A percentile compares a stretch with the other conserved stretches of the same genome.
Evolutionary conservation across 331 rosid genomes (phyloP).

Genomic region (Saraca asoca): DNA sequence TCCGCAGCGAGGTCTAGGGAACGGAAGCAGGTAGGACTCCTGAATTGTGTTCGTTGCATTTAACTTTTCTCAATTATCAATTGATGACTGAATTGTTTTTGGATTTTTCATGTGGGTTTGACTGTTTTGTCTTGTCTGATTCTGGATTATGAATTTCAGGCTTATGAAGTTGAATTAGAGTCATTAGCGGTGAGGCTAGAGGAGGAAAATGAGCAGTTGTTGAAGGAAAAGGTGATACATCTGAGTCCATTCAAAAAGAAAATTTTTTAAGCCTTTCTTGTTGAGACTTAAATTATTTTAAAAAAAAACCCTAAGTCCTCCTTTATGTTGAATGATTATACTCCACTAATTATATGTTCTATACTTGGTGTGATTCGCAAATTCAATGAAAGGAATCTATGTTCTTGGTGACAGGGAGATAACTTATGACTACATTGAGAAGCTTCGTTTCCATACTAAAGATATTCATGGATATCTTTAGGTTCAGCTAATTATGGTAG

Average conservation of each 20-base stretch:
- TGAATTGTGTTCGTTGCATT: background rate
- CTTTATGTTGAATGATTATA: background rate
- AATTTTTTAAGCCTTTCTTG: background rate
- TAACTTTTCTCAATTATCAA: background rate
- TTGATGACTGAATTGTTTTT: background rate
- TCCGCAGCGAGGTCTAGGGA: constrained; percentile 97
- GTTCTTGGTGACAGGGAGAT: background rate
- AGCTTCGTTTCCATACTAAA: no score
- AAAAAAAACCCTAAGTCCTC: background rate
- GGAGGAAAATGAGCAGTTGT: constrained; percentile 74
- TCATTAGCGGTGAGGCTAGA: constrained; percentile 68
- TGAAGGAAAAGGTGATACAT: constrained; percentile 74
- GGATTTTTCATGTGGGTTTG: constrained; percentile 15
- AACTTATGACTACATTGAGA: no score
- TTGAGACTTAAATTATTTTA: background rate
- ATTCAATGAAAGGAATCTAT: background rate
- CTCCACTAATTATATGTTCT: background rate
- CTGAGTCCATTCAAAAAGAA: background rate
- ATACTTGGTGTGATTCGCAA: background rate
- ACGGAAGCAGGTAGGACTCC: constrained; percentile 67
- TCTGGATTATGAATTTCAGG: constrained; percentile 47
- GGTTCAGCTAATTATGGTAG: no score
- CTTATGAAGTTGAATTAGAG: constrained; percentile 88
- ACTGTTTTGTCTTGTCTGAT: background rate
- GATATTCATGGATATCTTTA: no score